phyloP scores from a whole-genome alignment of 2,329 filamentous ascomycete species.

The Stagonosporopsis rhizophila region DNA sequence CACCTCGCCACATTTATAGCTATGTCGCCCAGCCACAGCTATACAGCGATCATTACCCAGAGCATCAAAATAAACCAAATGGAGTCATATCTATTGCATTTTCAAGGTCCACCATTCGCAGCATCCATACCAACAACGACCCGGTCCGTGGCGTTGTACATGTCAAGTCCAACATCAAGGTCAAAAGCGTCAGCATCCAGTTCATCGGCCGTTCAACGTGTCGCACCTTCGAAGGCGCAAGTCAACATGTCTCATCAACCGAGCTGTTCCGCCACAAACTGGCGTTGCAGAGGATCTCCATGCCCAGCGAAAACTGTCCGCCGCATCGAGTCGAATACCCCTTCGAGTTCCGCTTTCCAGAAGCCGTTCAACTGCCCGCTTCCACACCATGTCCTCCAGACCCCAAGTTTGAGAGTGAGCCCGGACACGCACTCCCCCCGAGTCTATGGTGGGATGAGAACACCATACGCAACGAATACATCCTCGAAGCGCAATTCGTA shows the following conservation, averaged over 20 bases:
- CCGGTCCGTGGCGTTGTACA: constrained; percentile 28
- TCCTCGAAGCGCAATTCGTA: constrained; percentile 27
- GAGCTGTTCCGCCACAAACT: constrained; percentile 25
- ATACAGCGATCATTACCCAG: constrained; percentile 30
- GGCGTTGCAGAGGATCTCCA: constrained; percentile 9
- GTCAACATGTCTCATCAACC: constrained; percentile 19
- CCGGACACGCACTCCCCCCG: constrained; percentile 27
- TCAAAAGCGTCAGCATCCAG: constrained; percentile 24
- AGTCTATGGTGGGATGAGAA: constrained; percentile 27
- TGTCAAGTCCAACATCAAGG: constrained; percentile 23
- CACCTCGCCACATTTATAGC: constrained; percentile 25
- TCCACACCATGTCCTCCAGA: constrained; percentile 15
- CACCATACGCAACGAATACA: constrained; percentile 28
- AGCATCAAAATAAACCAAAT: constrained; percentile 24
- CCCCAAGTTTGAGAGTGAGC: constrained; percentile 20
- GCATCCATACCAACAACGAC: constrained; percentile 31
- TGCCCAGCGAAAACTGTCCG: constrained; percentile 25
- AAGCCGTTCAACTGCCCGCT: constrained; percentile 21
- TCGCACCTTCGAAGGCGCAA: constrained; percentile 25
- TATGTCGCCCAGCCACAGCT: constrained; percentile 26
- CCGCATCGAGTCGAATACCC: constrained; percentile 26
- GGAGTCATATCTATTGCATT: constrained; percentile 28
- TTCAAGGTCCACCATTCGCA: constrained; percentile 24
- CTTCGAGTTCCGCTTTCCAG: constrained; percentile 35
- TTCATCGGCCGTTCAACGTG: constrained; percentile 29